Conservation (phyloP, 495 filamentous ascomycete genomes). For the Peziza echinospora region DNA sequence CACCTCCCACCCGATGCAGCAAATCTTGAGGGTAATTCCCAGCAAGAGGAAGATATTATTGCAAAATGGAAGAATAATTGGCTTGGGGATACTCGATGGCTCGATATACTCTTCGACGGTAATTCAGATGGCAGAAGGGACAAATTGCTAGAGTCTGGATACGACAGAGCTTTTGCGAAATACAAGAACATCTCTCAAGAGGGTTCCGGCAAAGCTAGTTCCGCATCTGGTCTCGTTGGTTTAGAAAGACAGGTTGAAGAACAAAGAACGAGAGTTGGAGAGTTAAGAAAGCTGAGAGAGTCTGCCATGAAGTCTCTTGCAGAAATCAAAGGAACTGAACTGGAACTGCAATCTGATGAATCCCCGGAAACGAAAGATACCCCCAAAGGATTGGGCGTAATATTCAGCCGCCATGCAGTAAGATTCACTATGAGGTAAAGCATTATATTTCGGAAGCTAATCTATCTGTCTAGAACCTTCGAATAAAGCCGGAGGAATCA, state of each 20-base stretch:
- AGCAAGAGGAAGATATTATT: constrained; percentile 9
- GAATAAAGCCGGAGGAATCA: too few species aligned
- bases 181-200: constrained; percentile 1
- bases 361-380: too few species aligned
- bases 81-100: constrained; percentile 18
- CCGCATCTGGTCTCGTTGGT: constrained; percentile 10
- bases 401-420: neutral
- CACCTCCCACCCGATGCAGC: neutral
- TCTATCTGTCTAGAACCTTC: too few species aligned
- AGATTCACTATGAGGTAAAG: neutral
- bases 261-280: constrained; percentile 12
- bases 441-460: too few species aligned
- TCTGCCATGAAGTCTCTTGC: neutral
- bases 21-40: constrained; percentile 1
- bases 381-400: neutral
- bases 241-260: constrained; percentile 17
- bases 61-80: constrained; percentile 19
- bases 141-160: constrained; percentile 14
- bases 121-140: constrained; percentile 15
- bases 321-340: neutral
- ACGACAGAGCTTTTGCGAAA: constrained; percentile 14
- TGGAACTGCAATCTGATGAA: too few species aligned
- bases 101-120: constrained; percentile 15
- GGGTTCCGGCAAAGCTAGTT: constrained; percentile 1
- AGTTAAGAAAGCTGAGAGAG: constrained; percentile 8